Evolutionary conservation across 352 stramenopile species (phyloP).

Genomic region (Phytophthora constricta): DNA sequence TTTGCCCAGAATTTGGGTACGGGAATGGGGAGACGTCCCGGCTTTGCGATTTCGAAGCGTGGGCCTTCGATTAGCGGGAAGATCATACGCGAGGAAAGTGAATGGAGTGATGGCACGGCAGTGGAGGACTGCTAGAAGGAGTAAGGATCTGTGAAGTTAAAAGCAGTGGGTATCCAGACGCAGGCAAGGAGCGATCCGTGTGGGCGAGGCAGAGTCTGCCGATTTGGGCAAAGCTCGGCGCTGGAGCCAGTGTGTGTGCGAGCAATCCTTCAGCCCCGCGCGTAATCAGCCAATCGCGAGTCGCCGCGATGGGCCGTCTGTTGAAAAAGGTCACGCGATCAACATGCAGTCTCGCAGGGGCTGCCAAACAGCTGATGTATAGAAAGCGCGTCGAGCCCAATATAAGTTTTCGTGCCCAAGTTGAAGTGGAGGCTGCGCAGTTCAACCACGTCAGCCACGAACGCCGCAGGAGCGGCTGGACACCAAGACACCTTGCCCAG

Average conservation of each 20-base stretch:
- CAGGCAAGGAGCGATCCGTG: too few relatives aligned
- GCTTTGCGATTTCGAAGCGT: constrained; percentile 1
- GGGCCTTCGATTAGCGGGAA: not conserved
- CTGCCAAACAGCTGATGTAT: too few relatives aligned
- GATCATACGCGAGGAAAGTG: not conserved
- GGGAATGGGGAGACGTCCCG: not conserved
- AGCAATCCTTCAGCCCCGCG: not conserved
- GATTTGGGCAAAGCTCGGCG: too few relatives aligned
- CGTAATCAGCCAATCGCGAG: constrained; percentile 4
- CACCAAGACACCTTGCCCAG: too few relatives aligned
- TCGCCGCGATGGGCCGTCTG: too few relatives aligned
- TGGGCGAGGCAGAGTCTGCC: too few relatives aligned
- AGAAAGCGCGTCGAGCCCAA: too few relatives aligned
- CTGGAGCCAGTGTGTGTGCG: not conserved
- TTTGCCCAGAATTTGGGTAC: not conserved
- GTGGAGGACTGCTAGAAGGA: too few relatives aligned
- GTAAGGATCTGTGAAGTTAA: too few relatives aligned
- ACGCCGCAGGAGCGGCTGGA: too few relatives aligned
- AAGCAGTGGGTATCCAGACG: not conserved
- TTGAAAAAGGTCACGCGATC: too few relatives aligned
- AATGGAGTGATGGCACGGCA: not conserved
- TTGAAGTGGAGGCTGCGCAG: not conserved
- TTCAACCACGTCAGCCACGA: constrained; percentile 1
- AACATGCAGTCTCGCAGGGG: not conserved
- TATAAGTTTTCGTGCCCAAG: not conserved